Base-by-base conservation (phyloP, 1,284 basidiomycete genomes). In the Pascua sp. region DNA sequence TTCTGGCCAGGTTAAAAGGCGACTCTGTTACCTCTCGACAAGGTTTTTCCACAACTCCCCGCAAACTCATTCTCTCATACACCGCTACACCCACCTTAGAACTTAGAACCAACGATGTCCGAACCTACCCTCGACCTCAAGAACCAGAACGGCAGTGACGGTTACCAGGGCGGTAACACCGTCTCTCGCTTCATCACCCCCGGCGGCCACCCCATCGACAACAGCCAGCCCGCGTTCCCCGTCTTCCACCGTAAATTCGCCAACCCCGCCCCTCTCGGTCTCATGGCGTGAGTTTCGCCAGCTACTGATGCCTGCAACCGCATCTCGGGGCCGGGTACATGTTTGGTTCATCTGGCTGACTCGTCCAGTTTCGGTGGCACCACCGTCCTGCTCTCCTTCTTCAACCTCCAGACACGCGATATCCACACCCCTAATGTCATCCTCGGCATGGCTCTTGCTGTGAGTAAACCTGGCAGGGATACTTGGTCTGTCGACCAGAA, bases 391-490 rank as follows among this genome's bases (percentile, higher is more conserved):
- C 74, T 83, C 8, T 81, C 81, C 17, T 60, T 79, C 47, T 69
- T 70, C 68, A 80, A 78, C 64, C 68, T 78, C 50, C 54, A 62
- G 2, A 66, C 77, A 0, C 69, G 78, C 37, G 70, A 69, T 32
- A 71, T 80, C 49, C 65, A 66, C 69, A 80, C 51, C 75, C 85
- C 41, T 79, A 93, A 93, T 68, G 84, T 88, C 52, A 84, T 94
- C 62, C 82, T 93, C 59, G 90, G 89, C 62, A 88, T 92, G 85
- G 89, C 89, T 5, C 72, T 89, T 59, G 24, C 24, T 32, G 24
- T 32, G 24, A 32, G 24, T 32, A 32, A 32, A 32, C 24, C 24
- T 32, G 24, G 24, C 24, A 32, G 3, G 24, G 24, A 7, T 3
- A 32, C 24, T 32, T 3, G 24, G 24, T 32, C 24, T 32, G 7